These are phyloP conservation scores for Solanum chacoense DNA, from an alignment of 305 asterid genomes.

Conservation along the genomic window DNA sequence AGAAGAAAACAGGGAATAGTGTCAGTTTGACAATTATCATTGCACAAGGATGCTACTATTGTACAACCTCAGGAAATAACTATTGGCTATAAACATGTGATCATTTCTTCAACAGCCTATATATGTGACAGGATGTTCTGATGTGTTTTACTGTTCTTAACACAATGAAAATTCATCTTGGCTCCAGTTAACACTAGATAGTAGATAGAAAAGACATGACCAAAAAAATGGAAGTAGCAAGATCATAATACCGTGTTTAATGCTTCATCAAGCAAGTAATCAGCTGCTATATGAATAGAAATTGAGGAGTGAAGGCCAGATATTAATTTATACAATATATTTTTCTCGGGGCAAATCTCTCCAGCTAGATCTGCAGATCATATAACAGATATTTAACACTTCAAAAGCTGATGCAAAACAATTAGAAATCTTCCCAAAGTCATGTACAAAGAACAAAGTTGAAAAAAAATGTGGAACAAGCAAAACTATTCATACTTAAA, in stretches of 20 bases:
- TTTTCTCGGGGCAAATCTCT: conserved; percentile 55
- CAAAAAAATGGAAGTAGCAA: not conserved
- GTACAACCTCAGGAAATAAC: not conserved
- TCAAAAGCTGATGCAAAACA: not conserved
- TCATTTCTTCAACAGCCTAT: not conserved
- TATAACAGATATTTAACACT: not conserved
- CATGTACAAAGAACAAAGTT: not conserved
- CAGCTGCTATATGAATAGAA: conserved; percentile 61
- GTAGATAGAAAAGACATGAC: not conserved
- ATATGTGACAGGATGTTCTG: not conserved
- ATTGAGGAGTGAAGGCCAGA: conserved; percentile 83
- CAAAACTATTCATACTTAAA: not conserved
- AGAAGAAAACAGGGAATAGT: not conserved
- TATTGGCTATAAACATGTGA: not conserved
- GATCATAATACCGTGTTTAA: conserved; percentile 28
- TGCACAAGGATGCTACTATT: not conserved
- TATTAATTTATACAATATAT: conserved; percentile 56
- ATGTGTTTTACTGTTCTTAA: not conserved
- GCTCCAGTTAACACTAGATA: not conserved
- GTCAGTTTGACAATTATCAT: not conserved
- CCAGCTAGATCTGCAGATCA: conserved; percentile 40
- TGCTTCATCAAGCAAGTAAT: conserved; percentile 58
- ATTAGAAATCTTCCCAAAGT: not conserved
- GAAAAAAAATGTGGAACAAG: not conserved
- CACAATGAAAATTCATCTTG: not conserved